A percentile compares a stretch with the other conserved stretches of the same genome.
These are phyloP conservation scores for Fusarium sp. DNA, from an alignment of 2,329 filamentous ascomycete genomes.

Conservation along the genomic window DNA sequence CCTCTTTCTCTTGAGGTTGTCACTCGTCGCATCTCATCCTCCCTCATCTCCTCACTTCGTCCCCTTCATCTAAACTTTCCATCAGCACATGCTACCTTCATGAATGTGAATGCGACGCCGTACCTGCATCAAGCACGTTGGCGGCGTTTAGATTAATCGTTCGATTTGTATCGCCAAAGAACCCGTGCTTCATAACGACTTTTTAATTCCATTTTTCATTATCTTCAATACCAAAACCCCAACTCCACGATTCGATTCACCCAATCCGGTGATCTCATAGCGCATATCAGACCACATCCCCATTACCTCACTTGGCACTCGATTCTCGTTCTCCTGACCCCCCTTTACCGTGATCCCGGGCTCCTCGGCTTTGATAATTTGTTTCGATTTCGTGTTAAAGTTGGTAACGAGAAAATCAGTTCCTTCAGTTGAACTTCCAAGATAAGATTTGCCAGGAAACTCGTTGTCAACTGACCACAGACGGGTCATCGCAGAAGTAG, in stretches of 20 bases:
- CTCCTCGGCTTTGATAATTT: conserved; percentile 26
- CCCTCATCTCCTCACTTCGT: background rate
- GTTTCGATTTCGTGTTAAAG: conserved; percentile 29
- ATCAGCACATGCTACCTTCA: conserved; percentile 10
- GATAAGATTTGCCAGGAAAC: conserved; percentile 3
- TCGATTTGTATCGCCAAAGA: background rate
- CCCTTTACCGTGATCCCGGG: conserved; percentile 7
- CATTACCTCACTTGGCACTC: conserved; percentile 28
- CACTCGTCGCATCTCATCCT: conserved; percentile 26
- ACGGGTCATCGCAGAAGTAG: conserved; percentile 9
- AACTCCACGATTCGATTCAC: conserved; percentile 1
- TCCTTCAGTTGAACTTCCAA: background rate
- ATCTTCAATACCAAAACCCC: background rate
- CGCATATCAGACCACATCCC: conserved; percentile 43
- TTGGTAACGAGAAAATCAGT: conserved; percentile 13
- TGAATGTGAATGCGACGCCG: conserved; percentile 22
- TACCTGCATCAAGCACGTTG: conserved; percentile 38
- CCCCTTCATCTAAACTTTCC: conserved; percentile 24
- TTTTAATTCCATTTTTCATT: background rate
- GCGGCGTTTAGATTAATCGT: conserved; percentile 14
- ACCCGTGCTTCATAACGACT: background rate
- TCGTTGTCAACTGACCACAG: conserved; percentile 18
- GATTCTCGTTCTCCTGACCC: conserved; percentile 9
- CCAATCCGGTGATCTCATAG: conserved; percentile 39
- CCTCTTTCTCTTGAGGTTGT: conserved; percentile 3